Conservation (phyloP, 345 rosid species). For the Crucihimalaya himalaica region DNA sequence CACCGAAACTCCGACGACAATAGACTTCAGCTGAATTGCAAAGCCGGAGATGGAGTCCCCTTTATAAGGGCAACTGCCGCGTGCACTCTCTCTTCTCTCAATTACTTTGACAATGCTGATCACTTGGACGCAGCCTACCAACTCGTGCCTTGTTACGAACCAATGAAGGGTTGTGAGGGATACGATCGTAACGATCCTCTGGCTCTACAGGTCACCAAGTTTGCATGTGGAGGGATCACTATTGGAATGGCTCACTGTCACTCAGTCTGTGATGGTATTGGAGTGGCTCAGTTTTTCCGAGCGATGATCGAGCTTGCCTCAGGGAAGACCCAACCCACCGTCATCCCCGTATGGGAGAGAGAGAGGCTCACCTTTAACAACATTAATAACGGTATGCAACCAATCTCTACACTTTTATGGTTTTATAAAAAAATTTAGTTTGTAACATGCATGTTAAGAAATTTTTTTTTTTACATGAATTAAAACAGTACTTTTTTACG, state of each 20-base stretch:
- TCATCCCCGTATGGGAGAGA: constrained; percentile 58
- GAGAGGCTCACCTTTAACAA: constrained; percentile 30
- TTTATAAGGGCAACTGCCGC: constrained; percentile 46
- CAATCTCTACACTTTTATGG: not conserved
- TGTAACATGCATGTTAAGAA: too few species aligned
- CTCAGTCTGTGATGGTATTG: constrained; percentile 50
- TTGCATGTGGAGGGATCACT: constrained; percentile 55
- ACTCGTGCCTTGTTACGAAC: constrained; percentile 29
- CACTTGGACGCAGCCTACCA: constrained; percentile 25
- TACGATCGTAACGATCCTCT: constrained; percentile 21
- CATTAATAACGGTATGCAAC: not conserved
- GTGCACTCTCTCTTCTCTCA: constrained; percentile 45
- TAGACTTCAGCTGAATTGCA: constrained; percentile 41
- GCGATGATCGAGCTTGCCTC: constrained; percentile 45
- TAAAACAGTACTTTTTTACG: too few species aligned
- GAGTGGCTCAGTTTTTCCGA: constrained; percentile 45
- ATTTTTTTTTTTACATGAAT: too few species aligned
- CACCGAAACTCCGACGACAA: constrained; percentile 42
- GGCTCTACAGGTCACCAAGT: constrained; percentile 50
- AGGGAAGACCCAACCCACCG: constrained; percentile 40
- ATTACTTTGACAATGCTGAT: constrained; percentile 34
- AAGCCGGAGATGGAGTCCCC: constrained; percentile 52
- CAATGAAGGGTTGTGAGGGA: not conserved
- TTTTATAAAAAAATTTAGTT: too few species aligned
- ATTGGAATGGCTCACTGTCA: constrained; percentile 54